Evolutionary conservation across 768 basidiomycete species (phyloP).

Genomic region (Hortiboletus flavorubellus): DNA sequence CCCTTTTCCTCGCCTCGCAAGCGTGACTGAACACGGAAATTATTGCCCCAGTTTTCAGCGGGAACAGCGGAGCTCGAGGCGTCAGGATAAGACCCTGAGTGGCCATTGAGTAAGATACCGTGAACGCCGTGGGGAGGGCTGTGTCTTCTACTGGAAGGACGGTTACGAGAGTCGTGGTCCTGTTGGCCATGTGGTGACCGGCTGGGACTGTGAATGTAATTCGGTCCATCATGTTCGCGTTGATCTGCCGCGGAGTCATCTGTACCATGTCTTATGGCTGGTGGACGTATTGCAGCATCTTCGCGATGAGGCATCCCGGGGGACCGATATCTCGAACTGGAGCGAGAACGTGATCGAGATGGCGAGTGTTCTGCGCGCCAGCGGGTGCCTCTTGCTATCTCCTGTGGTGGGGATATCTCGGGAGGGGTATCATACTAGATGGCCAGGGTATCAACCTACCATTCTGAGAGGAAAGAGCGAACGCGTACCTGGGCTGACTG

Average conservation of each 20-base stretch:
- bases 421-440: slow-evolving; percentile 57
- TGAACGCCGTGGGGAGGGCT: neutral
- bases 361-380: slow-evolving; percentile 26
- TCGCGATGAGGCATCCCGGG: neutral
- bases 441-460: slow-evolving; percentile 6
- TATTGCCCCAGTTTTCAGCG: neutral
- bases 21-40: neutral
- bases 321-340: slow-evolving; percentile 27
- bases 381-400: slow-evolving; percentile 22
- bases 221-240: neutral
- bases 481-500: slow-evolving; percentile 68
- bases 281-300: neutral
- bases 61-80: neutral
- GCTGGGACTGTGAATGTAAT: neutral
- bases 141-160: neutral
- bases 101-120: neutral
- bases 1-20: slow-evolving; percentile 6
- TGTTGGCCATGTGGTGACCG: slow-evolving; percentile 6
- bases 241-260: slow-evolving; percentile 6
- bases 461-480: neutral
- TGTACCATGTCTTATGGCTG: neutral
- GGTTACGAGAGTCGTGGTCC: neutral
- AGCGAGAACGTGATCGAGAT: slow-evolving; percentile 25
- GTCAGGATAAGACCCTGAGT: neutral
- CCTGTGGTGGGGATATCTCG: slow-evolving; percentile 37